Conservation (phyloP, 176 grass and related monocot species). For the Ampelocalamus luodianensis region DNA sequence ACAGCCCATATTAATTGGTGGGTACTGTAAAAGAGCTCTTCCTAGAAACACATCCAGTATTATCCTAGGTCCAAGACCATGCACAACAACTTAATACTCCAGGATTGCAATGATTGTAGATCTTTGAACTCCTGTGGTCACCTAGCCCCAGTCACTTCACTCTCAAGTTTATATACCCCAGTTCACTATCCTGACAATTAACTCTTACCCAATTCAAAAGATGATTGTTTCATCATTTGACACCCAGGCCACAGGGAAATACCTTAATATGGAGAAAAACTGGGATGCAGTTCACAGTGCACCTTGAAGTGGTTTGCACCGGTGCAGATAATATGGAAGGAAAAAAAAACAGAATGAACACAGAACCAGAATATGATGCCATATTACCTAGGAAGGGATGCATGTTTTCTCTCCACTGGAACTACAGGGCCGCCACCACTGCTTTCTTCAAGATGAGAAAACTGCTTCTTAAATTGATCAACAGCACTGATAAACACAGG, state of each 20-base stretch:
- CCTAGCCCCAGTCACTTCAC: not conserved
- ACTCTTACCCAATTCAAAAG: not conserved
- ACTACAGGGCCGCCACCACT: constrained; percentile 51
- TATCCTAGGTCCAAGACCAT: not conserved
- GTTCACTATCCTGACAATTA: not conserved
- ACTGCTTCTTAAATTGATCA: constrained; percentile 91
- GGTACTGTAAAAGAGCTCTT: not conserved
- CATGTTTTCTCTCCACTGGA: constrained; percentile 79
- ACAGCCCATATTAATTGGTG: not conserved
- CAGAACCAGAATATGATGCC: constrained; percentile 26
- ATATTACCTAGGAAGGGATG: constrained; percentile 92
- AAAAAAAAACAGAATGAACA: constrained; percentile 6
- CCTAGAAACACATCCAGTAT: not conserved
- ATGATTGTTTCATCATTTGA: not conserved
- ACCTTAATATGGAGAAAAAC: not conserved
- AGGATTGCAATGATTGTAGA: not conserved
- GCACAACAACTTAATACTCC: not conserved
- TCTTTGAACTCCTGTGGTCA: constrained; percentile 10
- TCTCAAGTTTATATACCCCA: constrained; percentile 16
- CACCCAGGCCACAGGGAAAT: not conserved
- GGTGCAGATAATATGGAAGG: not conserved
- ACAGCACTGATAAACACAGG: constrained; percentile 70
- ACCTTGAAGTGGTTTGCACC: not conserved
- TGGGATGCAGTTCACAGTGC: not conserved
- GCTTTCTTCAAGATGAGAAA: constrained; percentile 89